Conservation (phyloP, 306 rosid species). For the Malus sieversii region DNA sequence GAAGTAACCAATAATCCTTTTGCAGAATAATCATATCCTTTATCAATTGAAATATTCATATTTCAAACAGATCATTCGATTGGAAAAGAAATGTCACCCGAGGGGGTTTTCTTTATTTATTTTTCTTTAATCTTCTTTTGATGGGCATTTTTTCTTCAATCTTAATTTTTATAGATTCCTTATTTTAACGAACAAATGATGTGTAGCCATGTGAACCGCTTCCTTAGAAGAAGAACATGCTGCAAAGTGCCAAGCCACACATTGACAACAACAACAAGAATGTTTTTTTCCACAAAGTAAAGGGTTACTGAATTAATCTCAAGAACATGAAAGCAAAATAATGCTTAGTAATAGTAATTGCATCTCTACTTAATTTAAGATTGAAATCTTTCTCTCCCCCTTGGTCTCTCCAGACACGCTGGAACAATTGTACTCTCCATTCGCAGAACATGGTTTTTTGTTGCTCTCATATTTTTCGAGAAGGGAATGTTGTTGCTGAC, state of each 20-base stretch:
- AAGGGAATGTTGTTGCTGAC: too few species aligned
- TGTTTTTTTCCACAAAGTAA: too few species aligned
- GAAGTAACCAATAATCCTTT: neutral
- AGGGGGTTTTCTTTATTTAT: neutral
- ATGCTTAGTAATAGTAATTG: too few species aligned
- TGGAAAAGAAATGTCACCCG: neutral
- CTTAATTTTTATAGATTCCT: neutral
- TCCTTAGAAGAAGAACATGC: neutral
- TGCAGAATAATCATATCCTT: neutral
- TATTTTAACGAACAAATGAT: neutral
- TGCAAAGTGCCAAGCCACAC: neutral
- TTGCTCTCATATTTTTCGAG: too few species aligned
- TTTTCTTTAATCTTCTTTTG: too few species aligned
- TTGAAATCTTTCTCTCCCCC: too few species aligned
- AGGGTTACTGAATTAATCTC: neutral
- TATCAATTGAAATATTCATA: neutral
- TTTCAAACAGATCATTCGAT: neutral
- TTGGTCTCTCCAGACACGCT: too few species aligned
- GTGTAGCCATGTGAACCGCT: neutral
- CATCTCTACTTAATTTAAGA: too few species aligned
- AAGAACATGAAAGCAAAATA: neutral
- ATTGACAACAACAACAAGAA: neutral
- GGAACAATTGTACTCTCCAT: too few species aligned
- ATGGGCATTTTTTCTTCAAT: neutral
- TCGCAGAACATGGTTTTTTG: too few species aligned